Percentiles rank a stretch among this genome's conserved stretches.
phyloP scores from a whole-genome alignment of 345 rosid genomes.

The Eucalyptus marginata region DNA sequence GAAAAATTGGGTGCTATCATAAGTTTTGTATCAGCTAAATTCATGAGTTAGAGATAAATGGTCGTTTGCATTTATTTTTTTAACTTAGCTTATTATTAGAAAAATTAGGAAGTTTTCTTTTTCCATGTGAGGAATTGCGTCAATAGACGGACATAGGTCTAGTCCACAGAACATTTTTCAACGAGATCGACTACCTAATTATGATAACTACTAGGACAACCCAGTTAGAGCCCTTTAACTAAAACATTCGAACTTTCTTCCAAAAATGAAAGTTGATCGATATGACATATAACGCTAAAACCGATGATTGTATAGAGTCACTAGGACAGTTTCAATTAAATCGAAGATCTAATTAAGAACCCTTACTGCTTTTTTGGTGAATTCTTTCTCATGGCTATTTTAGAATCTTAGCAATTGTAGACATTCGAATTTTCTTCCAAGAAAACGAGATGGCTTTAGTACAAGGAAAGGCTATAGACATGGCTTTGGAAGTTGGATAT shows the following conservation, averaged over 20 bases:
- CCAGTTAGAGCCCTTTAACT: neutral
- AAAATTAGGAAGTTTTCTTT: neutral
- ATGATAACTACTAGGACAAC: neutral
- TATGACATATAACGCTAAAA: neutral
- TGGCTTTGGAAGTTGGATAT: neutral
- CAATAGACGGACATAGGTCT: neutral
- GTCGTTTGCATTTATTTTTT: neutral
- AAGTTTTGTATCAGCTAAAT: neutral
- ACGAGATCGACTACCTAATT: neutral
- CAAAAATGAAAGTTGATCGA: neutral
- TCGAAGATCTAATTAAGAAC: neutral
- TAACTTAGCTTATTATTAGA: neutral
- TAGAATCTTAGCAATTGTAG: neutral
- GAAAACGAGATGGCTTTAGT: neutral
- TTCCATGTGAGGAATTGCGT: neutral
- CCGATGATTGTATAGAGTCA: neutral
- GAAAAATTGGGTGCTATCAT: neutral
- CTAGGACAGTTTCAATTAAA: neutral
- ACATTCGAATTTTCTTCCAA: neutral
- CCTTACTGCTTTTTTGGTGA: neutral
- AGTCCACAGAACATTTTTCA: neutral
- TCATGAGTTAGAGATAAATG: neutral
- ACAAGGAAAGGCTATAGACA: neutral
- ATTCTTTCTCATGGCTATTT: neutral
- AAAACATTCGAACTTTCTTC: neutral